Conservation (phyloP, 1,284 basidiomycete genomes). For the Boletus semigastroideus region DNA sequence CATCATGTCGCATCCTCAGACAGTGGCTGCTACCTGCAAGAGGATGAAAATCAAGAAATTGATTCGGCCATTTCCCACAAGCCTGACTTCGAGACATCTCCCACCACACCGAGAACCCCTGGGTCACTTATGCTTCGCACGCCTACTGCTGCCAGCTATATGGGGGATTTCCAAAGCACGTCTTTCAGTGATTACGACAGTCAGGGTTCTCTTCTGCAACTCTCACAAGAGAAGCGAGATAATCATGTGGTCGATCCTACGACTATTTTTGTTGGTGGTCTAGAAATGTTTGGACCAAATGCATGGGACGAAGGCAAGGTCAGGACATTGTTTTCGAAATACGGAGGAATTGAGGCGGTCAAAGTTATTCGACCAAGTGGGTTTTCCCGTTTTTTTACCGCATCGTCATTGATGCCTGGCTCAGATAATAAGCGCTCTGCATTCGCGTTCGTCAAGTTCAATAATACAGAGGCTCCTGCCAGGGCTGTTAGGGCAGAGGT, state of each 20-base stretch:
- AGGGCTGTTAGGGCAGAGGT: constrained; percentile 67
- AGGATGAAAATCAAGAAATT: constrained; percentile 34
- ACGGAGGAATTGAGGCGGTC: constrained; percentile 61
- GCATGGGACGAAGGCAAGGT: constrained; percentile 70
- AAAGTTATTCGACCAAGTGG: constrained; percentile 63
- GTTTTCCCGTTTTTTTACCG: constrained; percentile 19
- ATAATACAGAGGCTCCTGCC: constrained; percentile 55
- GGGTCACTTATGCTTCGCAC: constrained; percentile 46
- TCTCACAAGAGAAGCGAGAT: constrained; percentile 15
- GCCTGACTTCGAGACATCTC: constrained; percentile 47
- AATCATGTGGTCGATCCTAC: constrained; percentile 55
- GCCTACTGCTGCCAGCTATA: constrained; percentile 38
- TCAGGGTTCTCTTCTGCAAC: constrained; percentile 18
- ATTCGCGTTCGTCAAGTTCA: constrained; percentile 74
- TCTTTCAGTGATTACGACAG: constrained; percentile 27
- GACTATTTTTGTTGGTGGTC: constrained; percentile 72
- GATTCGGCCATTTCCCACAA: constrained; percentile 43
- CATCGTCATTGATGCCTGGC: constrained; percentile 4
- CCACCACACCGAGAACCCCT: constrained; percentile 50
- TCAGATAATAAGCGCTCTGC: constrained; percentile 61
- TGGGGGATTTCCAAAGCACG: constrained; percentile 33
- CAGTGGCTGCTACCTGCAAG: constrained; percentile 8
- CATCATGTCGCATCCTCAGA: constrained; percentile 13
- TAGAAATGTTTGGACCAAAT: constrained; percentile 59
- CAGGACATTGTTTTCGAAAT: constrained; percentile 54